phyloP scores from a whole-genome alignment of 1,284 basidiomycete genomes.

The Irpex rosettiformis region DNA sequence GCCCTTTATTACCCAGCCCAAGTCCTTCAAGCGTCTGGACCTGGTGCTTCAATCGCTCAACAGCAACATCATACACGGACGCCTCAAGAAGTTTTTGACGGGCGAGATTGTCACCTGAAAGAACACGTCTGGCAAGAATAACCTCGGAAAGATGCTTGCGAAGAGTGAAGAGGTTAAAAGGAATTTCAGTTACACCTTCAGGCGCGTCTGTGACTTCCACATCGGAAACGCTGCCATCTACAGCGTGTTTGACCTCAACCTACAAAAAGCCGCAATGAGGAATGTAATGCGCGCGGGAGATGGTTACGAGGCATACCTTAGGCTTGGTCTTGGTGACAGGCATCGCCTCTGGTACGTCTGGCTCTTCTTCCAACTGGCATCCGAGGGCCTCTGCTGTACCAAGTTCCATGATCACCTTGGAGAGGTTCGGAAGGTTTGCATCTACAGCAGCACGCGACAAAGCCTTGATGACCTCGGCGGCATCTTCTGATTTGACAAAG shows the following conservation, averaged over 20 bases:
- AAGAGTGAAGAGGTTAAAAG: conserved; percentile 72
- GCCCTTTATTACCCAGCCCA: conserved; percentile 46
- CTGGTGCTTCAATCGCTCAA: conserved; percentile 69
- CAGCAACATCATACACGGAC: conserved; percentile 82
- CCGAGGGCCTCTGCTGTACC: conserved; percentile 50
- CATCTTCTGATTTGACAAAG: conserved; percentile 51
- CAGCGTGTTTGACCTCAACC: conserved; percentile 20
- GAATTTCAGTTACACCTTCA: conserved; percentile 39
- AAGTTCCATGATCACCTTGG: conserved; percentile 51
- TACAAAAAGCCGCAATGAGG: conserved; percentile 2
- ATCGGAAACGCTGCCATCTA: conserved; percentile 17
- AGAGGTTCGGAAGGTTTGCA: conserved; percentile 46
- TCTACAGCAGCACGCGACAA: conserved; percentile 61
- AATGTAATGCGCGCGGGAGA: too few relatives aligned
- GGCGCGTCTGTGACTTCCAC: conserved; percentile 18
- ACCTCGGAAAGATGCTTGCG: conserved; percentile 65
- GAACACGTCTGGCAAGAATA: conserved; percentile 56
- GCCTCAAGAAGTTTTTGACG: conserved; percentile 84
- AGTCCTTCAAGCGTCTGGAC: conserved; percentile 56
- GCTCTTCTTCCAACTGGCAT: conserved; percentile 36
- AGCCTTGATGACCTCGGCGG: conserved; percentile 48
- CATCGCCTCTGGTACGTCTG: conserved; percentile 55
- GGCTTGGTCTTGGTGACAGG: conserved; percentile 40
- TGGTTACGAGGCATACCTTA: conserved; percentile 32
- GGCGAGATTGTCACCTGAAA: conserved; percentile 62